A percentile compares a stretch with the other conserved stretches of the same genome.
Conservation (phyloP, 2,329 filamentous ascomycete species). For the Bipolaris zeicola region DNA sequence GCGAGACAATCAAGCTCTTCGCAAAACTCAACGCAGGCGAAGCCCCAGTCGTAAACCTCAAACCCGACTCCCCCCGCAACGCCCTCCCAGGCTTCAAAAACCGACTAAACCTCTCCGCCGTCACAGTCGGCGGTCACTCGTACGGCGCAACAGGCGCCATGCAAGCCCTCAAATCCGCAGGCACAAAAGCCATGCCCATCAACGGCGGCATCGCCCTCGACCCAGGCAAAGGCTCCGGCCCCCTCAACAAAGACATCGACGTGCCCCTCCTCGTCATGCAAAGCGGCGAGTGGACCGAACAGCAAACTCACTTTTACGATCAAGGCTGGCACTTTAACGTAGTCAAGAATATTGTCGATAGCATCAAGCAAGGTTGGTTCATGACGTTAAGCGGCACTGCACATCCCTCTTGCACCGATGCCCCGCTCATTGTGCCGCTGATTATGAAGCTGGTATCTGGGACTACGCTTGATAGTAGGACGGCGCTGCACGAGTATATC, state of each 20-base stretch:
- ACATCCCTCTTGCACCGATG: slow-evolving; percentile 70
- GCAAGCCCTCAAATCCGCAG: slow-evolving; percentile 61
- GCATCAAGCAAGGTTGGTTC: slow-evolving; percentile 55
- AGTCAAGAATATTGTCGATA: slow-evolving; percentile 62
- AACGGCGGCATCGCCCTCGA: slow-evolving; percentile 67
- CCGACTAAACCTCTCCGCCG: slow-evolving; percentile 60
- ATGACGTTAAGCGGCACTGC: slow-evolving; percentile 52
- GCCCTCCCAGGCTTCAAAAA: slow-evolving; percentile 55
- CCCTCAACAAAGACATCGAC: slow-evolving; percentile 63
- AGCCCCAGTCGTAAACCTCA: slow-evolving; percentile 41
- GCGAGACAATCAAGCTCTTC: slow-evolving; percentile 53
- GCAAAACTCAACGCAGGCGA: slow-evolving; percentile 48
- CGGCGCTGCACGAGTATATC: slow-evolving; percentile 66
- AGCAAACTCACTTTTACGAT: slow-evolving; percentile 64
- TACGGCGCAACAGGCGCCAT: slow-evolving; percentile 70
- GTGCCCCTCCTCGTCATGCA: slow-evolving; percentile 67
- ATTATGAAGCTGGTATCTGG: slow-evolving; percentile 67
- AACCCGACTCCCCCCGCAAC: slow-evolving; percentile 58
- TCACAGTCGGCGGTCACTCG: slow-evolving; percentile 67
- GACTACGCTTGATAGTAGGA: slow-evolving; percentile 61
- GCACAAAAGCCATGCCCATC: slow-evolving; percentile 54
- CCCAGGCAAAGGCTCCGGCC: slow-evolving; percentile 68
- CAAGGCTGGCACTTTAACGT: slow-evolving; percentile 66
- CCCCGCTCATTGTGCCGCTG: slow-evolving; percentile 66
- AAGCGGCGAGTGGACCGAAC: slow-evolving; percentile 67